Evolutionary conservation across 2,329 filamentous ascomycete species (phyloP).

Genomic region (Arthrocladium fulminans): DNA sequence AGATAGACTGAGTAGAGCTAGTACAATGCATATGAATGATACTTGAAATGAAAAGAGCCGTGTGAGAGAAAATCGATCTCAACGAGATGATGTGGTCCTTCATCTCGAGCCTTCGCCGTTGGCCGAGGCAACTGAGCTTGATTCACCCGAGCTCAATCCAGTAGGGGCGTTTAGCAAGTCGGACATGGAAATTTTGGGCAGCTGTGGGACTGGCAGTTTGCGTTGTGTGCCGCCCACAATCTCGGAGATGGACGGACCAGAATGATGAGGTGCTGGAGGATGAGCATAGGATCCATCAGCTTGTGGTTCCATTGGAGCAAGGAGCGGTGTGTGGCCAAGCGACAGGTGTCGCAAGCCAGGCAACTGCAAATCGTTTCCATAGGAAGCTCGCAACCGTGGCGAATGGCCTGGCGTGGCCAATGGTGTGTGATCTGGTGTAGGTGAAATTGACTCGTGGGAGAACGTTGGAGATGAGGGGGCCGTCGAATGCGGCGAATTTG

Average conservation of each 20-base stretch:
- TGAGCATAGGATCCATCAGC: slow-evolving; percentile 51
- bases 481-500: slow-evolving; percentile 89
- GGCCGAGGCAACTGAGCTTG: slow-evolving; percentile 68
- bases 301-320: slow-evolving; percentile 62
- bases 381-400: slow-evolving; percentile 70
- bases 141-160: slow-evolving; percentile 64
- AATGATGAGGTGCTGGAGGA: slow-evolving; percentile 44
- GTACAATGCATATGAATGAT: not conserved
- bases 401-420: slow-evolving; percentile 92
- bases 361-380: slow-evolving; percentile 66
- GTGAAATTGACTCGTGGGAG: slow-evolving; percentile 89
- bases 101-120: slow-evolving; percentile 46
- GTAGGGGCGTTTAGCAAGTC: slow-evolving; percentile 64
- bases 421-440: slow-evolving; percentile 97
- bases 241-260: slow-evolving; percentile 75
- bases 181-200: slow-evolving; percentile 78
- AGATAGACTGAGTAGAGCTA: not conserved
- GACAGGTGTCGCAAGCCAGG: slow-evolving; percentile 72
- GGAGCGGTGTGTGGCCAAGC: slow-evolving; percentile 56
- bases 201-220: slow-evolving; percentile 82
- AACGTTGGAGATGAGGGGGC: slow-evolving; percentile 94
- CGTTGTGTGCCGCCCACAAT: slow-evolving; percentile 89
- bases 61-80: no score
- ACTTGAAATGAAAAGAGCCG: not conserved
- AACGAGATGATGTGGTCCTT: no score